phyloP scores from a whole-genome alignment of 208 protist species.

The Leptomonas pyrrhocoris region DNA sequence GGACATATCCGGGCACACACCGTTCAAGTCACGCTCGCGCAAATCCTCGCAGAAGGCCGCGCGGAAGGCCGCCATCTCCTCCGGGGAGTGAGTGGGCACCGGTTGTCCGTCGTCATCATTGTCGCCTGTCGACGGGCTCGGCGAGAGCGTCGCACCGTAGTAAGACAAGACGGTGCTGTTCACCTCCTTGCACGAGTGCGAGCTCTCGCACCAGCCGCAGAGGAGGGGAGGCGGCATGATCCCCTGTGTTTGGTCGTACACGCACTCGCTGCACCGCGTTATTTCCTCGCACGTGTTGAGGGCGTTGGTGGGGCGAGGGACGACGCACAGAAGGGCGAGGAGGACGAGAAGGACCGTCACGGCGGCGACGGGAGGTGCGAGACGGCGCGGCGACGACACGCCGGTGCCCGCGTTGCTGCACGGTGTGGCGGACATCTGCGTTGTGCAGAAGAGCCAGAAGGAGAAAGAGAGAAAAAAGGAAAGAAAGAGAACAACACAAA shows the following conservation, averaged over 20 bases:
- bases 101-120: not conserved
- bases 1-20: slow-evolving; percentile 55
- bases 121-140: not conserved
- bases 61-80: slow-evolving; percentile 23
- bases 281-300: slow-evolving; percentile 44
- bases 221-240: slow-evolving; percentile 44
- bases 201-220: slow-evolving; percentile 57
- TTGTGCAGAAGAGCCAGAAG: no score
- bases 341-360: not conserved
- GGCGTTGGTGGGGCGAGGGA: not conserved
- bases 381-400: not conserved
- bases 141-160: slow-evolving; percentile 9
- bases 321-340: not conserved
- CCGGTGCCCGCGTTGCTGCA: not conserved
- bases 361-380: not conserved
- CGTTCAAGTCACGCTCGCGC: slow-evolving; percentile 38
- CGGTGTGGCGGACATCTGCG: not conserved
- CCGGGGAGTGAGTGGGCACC: slow-evolving; percentile 5
- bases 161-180: slow-evolving; percentile 33
- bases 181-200: slow-evolving; percentile 42
- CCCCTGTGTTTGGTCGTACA: slow-evolving; percentile 58
- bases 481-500: not conserved
- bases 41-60: slow-evolving; percentile 43
- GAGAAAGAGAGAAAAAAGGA: no score
- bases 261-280: slow-evolving; percentile 53